Evolutionary conservation across 371 early-diverging fungal species (phyloP), one percentile per base, ranked within the genome.

Genomic region (Rhizopus stolonifer): DNA sequence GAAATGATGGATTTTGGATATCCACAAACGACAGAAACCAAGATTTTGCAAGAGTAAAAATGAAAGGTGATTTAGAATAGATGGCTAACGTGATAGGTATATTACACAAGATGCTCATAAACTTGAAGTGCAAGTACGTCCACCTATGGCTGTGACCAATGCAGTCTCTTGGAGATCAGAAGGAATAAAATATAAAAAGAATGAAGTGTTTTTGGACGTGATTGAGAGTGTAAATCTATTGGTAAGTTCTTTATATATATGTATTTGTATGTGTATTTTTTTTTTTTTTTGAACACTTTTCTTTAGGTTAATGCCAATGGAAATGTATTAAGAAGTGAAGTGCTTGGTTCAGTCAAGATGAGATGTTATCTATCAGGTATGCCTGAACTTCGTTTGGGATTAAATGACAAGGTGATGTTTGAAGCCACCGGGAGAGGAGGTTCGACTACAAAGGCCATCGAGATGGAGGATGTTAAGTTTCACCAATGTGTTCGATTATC

Each of bases 1-100:
- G 99, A 99, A 71, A 99, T 99, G 95, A 96, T 97, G 96, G 99
- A 99, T 71, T 99, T 95, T 68, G 99, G 99, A 19, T 93, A 96
- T 70, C 98, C 99, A 25, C 99, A 99, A 67, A 95, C 95, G 3
- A 98, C 98, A 6, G 98, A 99, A 69, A 86, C 93, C 23, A 96
- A 96, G 78, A 96, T 97, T 54, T 76, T 99, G 49, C 89, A 96
- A 77, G 96, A 95, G 88, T 87, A 66, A 46, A 29, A 29, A 29
- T 29, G 10, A 29, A 29, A 29, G 31, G 31, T 7, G 10, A 29
- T 29, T 29, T 29, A 29, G 7, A 29, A 7, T 40, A n/a, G 8
- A 10, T n/a, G n/a, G n/a, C n/a, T n/a, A n/a, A n/a, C n/a, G n/a
- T n/a, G n/a, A 1, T 49, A 85, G 86, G 65, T 98, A 96, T 67